A percentile compares a stretch with the other conserved stretches of the same genome.
Evolutionary conservation across 129 eudicot species (phyloP).

Genomic region (Chrysanthemum makinoi): DNA sequence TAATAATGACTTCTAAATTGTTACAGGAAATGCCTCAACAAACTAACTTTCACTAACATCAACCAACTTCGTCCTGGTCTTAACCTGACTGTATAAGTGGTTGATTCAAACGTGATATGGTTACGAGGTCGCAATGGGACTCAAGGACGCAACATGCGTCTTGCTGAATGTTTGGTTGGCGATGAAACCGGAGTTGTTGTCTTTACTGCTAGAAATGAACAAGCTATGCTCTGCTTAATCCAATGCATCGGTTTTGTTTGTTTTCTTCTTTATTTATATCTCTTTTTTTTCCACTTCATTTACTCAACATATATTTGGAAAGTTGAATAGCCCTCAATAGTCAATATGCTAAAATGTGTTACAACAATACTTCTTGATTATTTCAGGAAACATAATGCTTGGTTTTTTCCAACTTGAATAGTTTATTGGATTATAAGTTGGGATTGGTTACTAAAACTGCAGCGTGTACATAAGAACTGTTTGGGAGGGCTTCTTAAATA

Average conservation of each 20-base stretch:
- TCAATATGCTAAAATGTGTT: neutral
- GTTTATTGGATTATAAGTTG: no score
- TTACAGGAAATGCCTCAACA: conserved; percentile 57
- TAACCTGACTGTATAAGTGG: conserved; percentile 64
- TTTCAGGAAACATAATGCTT: no score
- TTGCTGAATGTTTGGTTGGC: conserved; percentile 73
- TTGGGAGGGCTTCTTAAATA: no score
- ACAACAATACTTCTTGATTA: neutral
- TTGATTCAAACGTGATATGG: conserved; percentile 51
- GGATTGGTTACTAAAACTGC: no score
- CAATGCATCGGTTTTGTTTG: neutral
- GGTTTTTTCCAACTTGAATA: neutral
- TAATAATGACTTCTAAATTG: no score
- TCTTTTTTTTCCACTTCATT: neutral
- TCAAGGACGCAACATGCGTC: conserved; percentile 66
- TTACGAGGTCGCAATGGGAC: no score
- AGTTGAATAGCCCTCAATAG: neutral
- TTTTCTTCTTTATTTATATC: neutral
- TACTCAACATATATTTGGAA: neutral
- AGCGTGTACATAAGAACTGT: no score
- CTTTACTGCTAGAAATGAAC: conserved; percentile 80
- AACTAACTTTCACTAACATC: conserved; percentile 50
- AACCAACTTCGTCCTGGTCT: conserved; percentile 69
- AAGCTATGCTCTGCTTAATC: conserved; percentile 42
- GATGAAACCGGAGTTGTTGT: conserved; percentile 78